phyloP scores from a whole-genome alignment of 2,329 filamentous ascomycete genomes.

The Macroventuria anomochaeta region DNA sequence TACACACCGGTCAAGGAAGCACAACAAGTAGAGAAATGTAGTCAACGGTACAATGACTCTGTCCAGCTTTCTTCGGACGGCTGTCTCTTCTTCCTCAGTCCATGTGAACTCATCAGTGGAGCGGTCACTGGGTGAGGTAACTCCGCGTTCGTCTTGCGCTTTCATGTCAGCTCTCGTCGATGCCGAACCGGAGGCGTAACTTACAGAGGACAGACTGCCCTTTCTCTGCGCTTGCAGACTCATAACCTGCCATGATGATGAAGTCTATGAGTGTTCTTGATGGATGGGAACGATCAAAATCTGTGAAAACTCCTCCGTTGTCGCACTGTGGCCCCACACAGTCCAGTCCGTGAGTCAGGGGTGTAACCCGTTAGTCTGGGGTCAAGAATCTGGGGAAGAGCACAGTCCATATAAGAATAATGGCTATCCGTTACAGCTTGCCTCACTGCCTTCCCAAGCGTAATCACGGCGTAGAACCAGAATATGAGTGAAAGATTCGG shows the following conservation, averaged over 20 bases:
- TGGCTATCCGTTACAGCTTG: conserved; percentile 25
- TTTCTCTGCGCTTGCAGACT: conserved; percentile 3
- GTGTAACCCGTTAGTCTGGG: conserved; percentile 25
- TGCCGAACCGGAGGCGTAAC: neutral
- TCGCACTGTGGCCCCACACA: conserved; percentile 26
- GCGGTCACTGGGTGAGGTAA: conserved; percentile 30
- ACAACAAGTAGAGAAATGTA: conserved; percentile 61
- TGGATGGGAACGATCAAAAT: neutral
- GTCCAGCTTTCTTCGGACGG: conserved; percentile 60
- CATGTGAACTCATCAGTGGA: conserved; percentile 52
- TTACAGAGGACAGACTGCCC: conserved; percentile 10
- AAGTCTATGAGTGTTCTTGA: neutral
- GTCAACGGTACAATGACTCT: conserved; percentile 60
- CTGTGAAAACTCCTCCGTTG: conserved; percentile 5
- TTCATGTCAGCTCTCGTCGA: neutral
- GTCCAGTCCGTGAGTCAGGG: conserved; percentile 15
- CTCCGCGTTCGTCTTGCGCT: conserved; percentile 10
- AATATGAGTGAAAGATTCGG: conserved; percentile 31
- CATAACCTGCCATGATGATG: neutral
- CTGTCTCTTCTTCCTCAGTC: conserved; percentile 59
- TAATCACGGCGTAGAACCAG: conserved; percentile 19
- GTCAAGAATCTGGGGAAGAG: conserved; percentile 38
- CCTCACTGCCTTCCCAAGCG: conserved; percentile 5
- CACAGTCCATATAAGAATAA: conserved; percentile 39
- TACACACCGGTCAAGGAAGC: conserved; percentile 54